A percentile compares a stretch with the other conserved stretches of the same genome.
These are phyloP conservation scores for Aurantiochytrium sp. DNA, from an alignment of 108 stramenopile genomes.

Conservation along the genomic window DNA sequence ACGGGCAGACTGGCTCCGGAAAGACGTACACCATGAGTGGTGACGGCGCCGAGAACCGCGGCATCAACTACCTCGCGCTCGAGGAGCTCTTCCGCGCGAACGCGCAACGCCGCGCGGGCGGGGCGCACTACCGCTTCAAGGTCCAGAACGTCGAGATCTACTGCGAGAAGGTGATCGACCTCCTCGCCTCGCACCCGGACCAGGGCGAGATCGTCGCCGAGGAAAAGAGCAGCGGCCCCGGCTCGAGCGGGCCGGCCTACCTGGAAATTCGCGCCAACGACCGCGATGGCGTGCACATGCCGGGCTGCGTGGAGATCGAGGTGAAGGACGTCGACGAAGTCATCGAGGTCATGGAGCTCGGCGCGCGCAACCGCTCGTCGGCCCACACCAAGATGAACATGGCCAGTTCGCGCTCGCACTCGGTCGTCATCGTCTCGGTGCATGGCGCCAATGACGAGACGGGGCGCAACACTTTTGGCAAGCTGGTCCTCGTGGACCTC, in stretches of 20 bases:
- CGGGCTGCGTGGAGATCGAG: slow-evolving; percentile 44
- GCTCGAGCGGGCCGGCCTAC: slow-evolving; percentile 45
- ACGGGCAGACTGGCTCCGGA: slow-evolving; percentile 58
- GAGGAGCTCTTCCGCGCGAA: slow-evolving; percentile 53
- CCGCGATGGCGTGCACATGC: slow-evolving; percentile 54
- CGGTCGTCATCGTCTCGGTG: slow-evolving; percentile 52
- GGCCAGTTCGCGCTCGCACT: slow-evolving; percentile 62
- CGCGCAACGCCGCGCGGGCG: slow-evolving; percentile 44
- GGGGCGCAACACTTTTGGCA: slow-evolving; percentile 50
- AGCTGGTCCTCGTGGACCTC: slow-evolving; percentile 72
- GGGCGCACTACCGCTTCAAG: slow-evolving; percentile 34
- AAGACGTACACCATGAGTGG: slow-evolving; percentile 77
- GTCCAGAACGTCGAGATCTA: slow-evolving; percentile 67
- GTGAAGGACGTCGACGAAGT: slow-evolving; percentile 48
- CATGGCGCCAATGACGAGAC: slow-evolving; percentile 48
- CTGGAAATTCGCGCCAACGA: slow-evolving; percentile 56
- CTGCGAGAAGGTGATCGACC: slow-evolving; percentile 63
- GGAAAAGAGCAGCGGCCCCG: slow-evolving; percentile 18
- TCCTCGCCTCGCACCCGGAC: slow-evolving; percentile 38
- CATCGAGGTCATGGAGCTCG: slow-evolving; percentile 51
- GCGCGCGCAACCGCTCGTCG: slow-evolving; percentile 50
- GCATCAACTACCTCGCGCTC: slow-evolving; percentile 49
- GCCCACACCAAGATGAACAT: slow-evolving; percentile 70
- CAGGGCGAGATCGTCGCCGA: not conserved
- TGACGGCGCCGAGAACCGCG: slow-evolving; percentile 44